Evolutionary conservation across 2,329 filamentous ascomycete genomes (phyloP), one percentile per base, ranked within the genome.

Genomic region (Didymella lethalis): DNA sequence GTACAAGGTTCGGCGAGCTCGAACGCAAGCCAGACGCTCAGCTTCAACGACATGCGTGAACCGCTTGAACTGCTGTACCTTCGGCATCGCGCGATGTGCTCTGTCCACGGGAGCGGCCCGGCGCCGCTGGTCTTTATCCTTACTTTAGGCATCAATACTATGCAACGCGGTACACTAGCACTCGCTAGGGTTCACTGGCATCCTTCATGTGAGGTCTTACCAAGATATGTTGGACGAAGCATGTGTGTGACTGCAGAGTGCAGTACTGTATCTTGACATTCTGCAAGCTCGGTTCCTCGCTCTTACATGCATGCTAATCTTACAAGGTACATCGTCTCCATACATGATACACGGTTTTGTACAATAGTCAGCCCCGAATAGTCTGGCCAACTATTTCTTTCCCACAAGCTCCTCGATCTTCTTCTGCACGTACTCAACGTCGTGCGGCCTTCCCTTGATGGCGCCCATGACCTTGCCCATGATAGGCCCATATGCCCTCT

Each of bases 391-490:
- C 34, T 29, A 70, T 62, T 71, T 71, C 44, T 60, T 63, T 10
- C 67, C 68, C 26, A 71, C 50, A 36, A 63, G 47, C 54, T 70
- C 67, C 78, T 89, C 89, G 48, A 91, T 85, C 66, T 88, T 77
- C 67, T 79, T 84, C 4, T 83, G 84, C 47, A 93, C 78, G 64
- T 85, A 82, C 51, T 82, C 83, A 76, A 83, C 86, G 71, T 92
- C 86, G 34, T 90, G 83, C 38, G 85, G 82, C 77, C 88, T 88
- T 34, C 86, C 89, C 58, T 87, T 85, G 28, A 91, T 77, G 4
- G 79, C 82, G 79, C 29, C 82, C 80, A 43, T 78, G 77, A 51
- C 74, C 61, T 78, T 82, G 80, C 87, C 90, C 83, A 92, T 85
- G 10, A 89, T 82, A 55, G 85, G 82, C 4, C 88, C 87, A 62